phyloP scores from a whole-genome alignment of 2,329 filamentous ascomycete species.

The Xylaria sp. region DNA sequence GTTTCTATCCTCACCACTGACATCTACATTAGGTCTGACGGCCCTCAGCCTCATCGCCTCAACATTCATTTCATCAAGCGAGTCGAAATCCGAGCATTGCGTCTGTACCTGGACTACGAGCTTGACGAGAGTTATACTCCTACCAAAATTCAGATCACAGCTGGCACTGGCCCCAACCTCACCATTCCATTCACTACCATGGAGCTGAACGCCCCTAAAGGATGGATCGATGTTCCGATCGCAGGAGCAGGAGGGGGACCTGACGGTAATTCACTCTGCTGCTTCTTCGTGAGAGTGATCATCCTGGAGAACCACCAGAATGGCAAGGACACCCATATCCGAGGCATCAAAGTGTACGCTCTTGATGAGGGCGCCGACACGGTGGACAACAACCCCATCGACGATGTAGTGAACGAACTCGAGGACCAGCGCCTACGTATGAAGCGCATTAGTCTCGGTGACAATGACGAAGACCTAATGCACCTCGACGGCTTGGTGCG shows the following conservation, averaged over 20 bases:
- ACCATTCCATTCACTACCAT: slow-evolving; percentile 86
- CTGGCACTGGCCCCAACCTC: slow-evolving; percentile 90
- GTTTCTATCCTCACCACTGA: not conserved
- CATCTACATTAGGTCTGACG: slow-evolving; percentile 66
- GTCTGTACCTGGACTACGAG: slow-evolving; percentile 89
- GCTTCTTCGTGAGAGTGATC: slow-evolving; percentile 87
- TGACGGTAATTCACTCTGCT: slow-evolving; percentile 77
- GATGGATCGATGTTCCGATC: slow-evolving; percentile 86
- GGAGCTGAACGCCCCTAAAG: slow-evolving; percentile 76
- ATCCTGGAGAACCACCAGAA: slow-evolving; percentile 98
- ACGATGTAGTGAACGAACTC: slow-evolving; percentile 43
- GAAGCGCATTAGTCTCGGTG: slow-evolving; percentile 38
- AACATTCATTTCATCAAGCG: slow-evolving; percentile 87
- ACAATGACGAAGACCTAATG: slow-evolving; percentile 43
- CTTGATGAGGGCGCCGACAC: slow-evolving; percentile 54
- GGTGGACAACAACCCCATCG: slow-evolving; percentile 44
- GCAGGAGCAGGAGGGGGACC: slow-evolving; percentile 60
- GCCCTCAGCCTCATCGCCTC: slow-evolving; percentile 80
- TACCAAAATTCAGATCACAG: slow-evolving; percentile 86
- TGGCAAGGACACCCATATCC: slow-evolving; percentile 97
- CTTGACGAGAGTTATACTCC: slow-evolving; percentile 97
- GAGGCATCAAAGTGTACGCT: slow-evolving; percentile 86
- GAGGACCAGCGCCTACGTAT: slow-evolving; percentile 40
- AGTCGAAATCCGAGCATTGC: slow-evolving; percentile 76
- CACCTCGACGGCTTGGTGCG: slow-evolving; percentile 42